Base-by-base conservation (phyloP, 2,329 filamentous ascomycete genomes). In the Hypoxylon sp. region DNA sequence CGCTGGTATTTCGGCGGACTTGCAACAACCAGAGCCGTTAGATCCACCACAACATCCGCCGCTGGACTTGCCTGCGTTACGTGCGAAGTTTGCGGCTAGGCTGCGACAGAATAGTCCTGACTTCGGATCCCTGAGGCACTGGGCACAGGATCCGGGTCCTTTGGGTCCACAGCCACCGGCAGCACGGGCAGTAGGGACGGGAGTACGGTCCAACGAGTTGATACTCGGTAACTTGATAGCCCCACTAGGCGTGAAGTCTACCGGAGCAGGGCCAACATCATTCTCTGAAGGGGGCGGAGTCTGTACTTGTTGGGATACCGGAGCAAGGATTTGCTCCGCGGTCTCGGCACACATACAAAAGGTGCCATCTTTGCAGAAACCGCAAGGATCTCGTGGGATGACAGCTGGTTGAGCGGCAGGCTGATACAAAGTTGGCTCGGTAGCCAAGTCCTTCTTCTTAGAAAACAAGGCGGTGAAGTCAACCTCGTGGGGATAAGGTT, bases 101-200 rank as follows among this genome's bases (percentile, higher is more conserved):
- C 91, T 90, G 67, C 92, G 91, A 78, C 92, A 96, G 81, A 96
- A 96, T 36, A 94, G 86, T 1, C 91, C 92, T 2, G 92, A 93
- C 74, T 91, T 90, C 16, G 92, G 91, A 74, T 95, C 92, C 1
- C 87, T 83, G 63, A 90, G 84, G 75, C 92, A 96, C 79, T 95
- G 91, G 3, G 90, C 86, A 74, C 92, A 96, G 14, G 90, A 91
- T 8, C 92, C 92, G 0, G 92, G 92, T 0, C 91, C 91, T 55
- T 90, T 90, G 36, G 86, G 83, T 24, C 91, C 86, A 62, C 86
- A 89, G 32, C 83, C 80, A 26, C 78, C 74, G 1, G 76, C 61
- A 28, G 74, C 65, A 20, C 64, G 66, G 24, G 60, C 52, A 4
- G 64, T 28, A 18, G 65, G 72, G 61, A 68, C 74, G 51, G 72